A percentile compares a stretch with the other conserved stretches of the same genome.
These are phyloP conservation scores for Ceratocystis ficicola DNA, from an alignment of 2,329 filamentous ascomycete genomes.

Conservation along the genomic window DNA sequence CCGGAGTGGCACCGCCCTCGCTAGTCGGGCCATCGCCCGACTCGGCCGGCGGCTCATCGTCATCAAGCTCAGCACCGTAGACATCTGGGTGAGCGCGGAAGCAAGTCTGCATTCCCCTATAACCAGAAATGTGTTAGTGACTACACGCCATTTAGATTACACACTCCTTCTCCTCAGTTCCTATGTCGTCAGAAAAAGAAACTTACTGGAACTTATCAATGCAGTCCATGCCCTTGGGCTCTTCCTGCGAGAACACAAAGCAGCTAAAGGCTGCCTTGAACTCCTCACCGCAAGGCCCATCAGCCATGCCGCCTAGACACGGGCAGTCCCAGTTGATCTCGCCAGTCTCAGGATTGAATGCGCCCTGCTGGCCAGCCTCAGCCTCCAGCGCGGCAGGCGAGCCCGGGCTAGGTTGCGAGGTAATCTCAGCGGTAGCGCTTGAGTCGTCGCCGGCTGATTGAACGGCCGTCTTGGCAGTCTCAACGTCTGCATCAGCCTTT, in stretches of 20 bases:
- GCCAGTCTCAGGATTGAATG: constrained; percentile 95
- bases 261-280: constrained; percentile 96
- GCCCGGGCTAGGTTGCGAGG: constrained; percentile 25
- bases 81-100: constrained; percentile 87
- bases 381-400: constrained; percentile 53
- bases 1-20: constrained; percentile 13
- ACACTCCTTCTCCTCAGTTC: no score
- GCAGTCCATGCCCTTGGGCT: constrained; percentile 95
- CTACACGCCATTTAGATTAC: neutral
- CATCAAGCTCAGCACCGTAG: constrained; percentile 77
- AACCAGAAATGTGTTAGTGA: constrained; percentile 14
- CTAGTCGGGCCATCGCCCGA: constrained; percentile 26
- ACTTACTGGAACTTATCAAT: constrained; percentile 94
- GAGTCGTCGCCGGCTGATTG: constrained; percentile 22
- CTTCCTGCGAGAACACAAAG: constrained; percentile 89
- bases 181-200: neutral
- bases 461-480: constrained; percentile 25
- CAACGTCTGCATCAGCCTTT: constrained; percentile 17
- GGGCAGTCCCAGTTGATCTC: constrained; percentile 99
- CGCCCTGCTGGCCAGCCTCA: constrained; percentile 75
- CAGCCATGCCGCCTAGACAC: constrained; percentile 90
- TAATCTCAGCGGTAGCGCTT: constrained; percentile 24
- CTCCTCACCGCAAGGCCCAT: constrained; percentile 88
- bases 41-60: constrained; percentile 44
- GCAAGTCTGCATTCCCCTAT: constrained; percentile 90